phyloP scores from a whole-genome alignment of 1,284 basidiomycete genomes.

The Ceratobasidium sp. region DNA sequence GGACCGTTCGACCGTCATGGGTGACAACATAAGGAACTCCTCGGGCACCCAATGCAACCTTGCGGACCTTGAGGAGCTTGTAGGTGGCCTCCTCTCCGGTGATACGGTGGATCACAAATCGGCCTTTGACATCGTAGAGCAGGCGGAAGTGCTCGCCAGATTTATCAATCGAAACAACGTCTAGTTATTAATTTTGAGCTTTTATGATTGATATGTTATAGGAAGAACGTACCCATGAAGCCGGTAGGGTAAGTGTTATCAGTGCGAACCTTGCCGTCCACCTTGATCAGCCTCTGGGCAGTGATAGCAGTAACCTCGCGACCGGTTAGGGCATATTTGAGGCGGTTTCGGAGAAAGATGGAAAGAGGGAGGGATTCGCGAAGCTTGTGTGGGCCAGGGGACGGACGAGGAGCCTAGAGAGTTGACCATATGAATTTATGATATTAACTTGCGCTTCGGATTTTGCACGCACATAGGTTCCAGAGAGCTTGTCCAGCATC shows the following conservation, averaged over 20 bases:
- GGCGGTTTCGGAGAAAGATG: conserved; percentile 97
- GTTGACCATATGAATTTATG: background rate
- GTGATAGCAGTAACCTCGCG: conserved; percentile 97
- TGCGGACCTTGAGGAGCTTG: conserved; percentile 98
- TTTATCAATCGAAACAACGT: conserved; percentile 97
- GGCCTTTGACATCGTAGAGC: conserved; percentile 99
- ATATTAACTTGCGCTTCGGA: conserved; percentile 12
- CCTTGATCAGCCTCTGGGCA: conserved; percentile 97
- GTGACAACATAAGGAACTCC: conserved; percentile 98
- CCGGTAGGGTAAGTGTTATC: conserved; percentile 97
- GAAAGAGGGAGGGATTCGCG: conserved; percentile 95
- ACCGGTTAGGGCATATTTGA: conserved; percentile 98
- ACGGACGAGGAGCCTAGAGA: conserved; percentile 91
- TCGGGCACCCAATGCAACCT: conserved; percentile 90
- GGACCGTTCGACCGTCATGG: conserved; percentile 99
- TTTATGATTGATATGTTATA: conserved; percentile 33
- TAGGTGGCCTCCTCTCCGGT: conserved; percentile 96
- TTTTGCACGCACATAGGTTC: conserved; percentile 85
- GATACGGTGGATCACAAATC: conserved; percentile 99
- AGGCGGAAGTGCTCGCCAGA: conserved; percentile 99
- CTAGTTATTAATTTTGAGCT: conserved; percentile 61
- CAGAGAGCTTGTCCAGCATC: conserved; percentile 99
- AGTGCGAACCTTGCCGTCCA: conserved; percentile 98
- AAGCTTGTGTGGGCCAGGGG: conserved; percentile 98
- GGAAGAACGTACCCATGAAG: conserved; percentile 83